Percentiles rank a stretch among this genome's conserved stretches.
phyloP scores from a whole-genome alignment of 2,329 filamentous ascomycete species.

The Aspergillus sp. region DNA sequence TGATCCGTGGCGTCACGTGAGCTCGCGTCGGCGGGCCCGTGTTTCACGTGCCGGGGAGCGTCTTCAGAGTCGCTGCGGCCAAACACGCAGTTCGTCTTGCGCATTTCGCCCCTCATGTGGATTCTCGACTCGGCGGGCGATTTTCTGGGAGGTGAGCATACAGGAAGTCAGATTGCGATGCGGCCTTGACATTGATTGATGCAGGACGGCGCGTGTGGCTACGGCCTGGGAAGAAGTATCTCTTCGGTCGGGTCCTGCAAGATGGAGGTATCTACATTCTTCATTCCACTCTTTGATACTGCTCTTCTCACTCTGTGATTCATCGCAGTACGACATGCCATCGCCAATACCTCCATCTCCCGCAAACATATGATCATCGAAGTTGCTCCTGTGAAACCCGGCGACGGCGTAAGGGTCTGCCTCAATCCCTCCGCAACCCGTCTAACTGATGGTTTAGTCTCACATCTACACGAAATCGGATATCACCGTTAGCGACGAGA shows the following conservation, averaged over 20 bases:
- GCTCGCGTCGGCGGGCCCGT: conserved; percentile 29
- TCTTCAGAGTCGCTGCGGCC: not conserved
- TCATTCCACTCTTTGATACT: not conserved
- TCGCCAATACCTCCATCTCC: conserved; percentile 81
- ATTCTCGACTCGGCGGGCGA: conserved; percentile 56
- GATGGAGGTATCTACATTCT: conserved; percentile 53
- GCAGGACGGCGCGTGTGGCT: conserved; percentile 76
- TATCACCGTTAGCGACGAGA: conserved; percentile 72
- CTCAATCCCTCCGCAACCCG: conserved; percentile 1
- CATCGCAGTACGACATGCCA: conserved; percentile 62
- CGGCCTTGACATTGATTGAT: conserved; percentile 9
- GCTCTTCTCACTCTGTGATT: conserved; percentile 4
- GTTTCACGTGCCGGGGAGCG: conserved; percentile 15
- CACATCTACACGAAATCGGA: conserved; percentile 65
- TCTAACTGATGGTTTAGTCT: conserved; percentile 45
- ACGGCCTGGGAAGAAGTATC: conserved; percentile 77
- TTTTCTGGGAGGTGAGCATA: conserved; percentile 50
- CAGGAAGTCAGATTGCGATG: conserved; percentile 15
- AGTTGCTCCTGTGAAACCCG: conserved; percentile 63
- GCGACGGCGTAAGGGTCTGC: conserved; percentile 60
- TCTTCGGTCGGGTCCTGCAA: conserved; percentile 74
- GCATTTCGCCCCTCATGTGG: conserved; percentile 55
- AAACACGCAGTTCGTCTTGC: not conserved
- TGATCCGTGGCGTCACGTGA: conserved; percentile 35
- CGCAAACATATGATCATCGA: conserved; percentile 81